Base-by-base conservation (phyloP, 495 filamentous ascomycete genomes). In the Aspergillus kassunensis region DNA sequence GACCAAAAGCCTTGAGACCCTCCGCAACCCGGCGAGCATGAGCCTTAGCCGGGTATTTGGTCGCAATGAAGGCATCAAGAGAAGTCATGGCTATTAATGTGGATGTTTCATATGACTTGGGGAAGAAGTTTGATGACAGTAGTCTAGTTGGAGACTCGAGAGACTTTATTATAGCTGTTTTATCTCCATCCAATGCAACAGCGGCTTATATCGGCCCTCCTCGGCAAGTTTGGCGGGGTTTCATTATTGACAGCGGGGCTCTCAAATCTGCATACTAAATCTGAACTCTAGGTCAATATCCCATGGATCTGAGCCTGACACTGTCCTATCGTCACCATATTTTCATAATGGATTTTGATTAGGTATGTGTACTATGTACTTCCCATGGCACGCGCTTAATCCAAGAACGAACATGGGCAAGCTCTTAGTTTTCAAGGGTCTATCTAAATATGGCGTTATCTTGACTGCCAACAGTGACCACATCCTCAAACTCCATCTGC, bases 21-120 rank as follows among this genome's bases (percentile, higher is more conserved):
- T 89, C 81, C 13, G 81, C 86, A n/a, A 97, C 91, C 57, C 83
- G 83, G 56, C 82, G 78, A 34, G 87, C 88, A 69, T 98, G 93
- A 19, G 79, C 78, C 70, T 97, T 97, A 35, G 90, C 95, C n/a
- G 93, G 95, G 67, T 98, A 98, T 69, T 96, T 96, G 41, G 83
- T 85, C 54, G 74, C 63, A 15, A 85, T 65, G 29, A 84, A 72
- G 16, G 62, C 41, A 47, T 81, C 68, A n/a, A 70, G 51, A 1
- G 67, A 55, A 39, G 69, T 48, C 71, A 73, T 73, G 18, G 35
- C 55, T 58, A 19, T 30, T 54, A n/a, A n/a, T n/a, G n/a, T n/a
- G n/a, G n/a, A n/a, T n/a, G 21, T 12, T 48, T 37, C 12, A 36
- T 8, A 13, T 50, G 7, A n/a, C n/a, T n/a, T 13, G 37, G 20